Evolutionary conservation across 768 basidiomycete species (phyloP), one percentile per base, ranked within the genome.

Genomic region (Tubosaeta sp.): DNA sequence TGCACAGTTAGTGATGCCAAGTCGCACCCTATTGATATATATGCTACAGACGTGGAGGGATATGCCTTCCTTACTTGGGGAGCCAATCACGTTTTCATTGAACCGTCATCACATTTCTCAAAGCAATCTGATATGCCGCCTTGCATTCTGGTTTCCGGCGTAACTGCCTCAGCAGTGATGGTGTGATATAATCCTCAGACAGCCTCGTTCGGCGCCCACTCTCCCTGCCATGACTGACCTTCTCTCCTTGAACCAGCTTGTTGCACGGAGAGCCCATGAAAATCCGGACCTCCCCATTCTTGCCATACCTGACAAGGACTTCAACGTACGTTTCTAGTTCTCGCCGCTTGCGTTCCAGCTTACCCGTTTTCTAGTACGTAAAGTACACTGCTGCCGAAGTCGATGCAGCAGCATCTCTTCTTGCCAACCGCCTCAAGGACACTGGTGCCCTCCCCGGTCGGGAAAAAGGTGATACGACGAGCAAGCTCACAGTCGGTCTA

Each of bases 221-320:
- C 17, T 14, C 19, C 13, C 12, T 8, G 31, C n/a, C 44, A 67
- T 63, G 66, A 3, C 56, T 49, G 59, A 57, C 7, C 48, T 66
- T 29, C 55, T 57, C 26, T 66, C 65, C 13, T 22, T 64, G 55
- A 66, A 68, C 52, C 66, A 66, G 34, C 65, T 66, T 41, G 51
- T 68, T 14, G 29, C 58, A 6, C 42, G 57, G 41, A 60, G 55
- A 33, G 57, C 51, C 37, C 59, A 54, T 22, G 56, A 66, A 1
- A 19, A 61, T 33, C 66, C 65, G 0, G 45, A 65, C 39, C 56
- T 67, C 29, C 51, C 58, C 11, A 50, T 66, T 11, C 49, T 66
- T 14, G 58, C 53, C 26, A 57, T 68, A 32, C 66, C 66, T 1
- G 64, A 66, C 47, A 65, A 61, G 32, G 48, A 61, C 42, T 48